phyloP scores from a whole-genome alignment of 257 asterid genomes.

The Nicotiana undulata region DNA sequence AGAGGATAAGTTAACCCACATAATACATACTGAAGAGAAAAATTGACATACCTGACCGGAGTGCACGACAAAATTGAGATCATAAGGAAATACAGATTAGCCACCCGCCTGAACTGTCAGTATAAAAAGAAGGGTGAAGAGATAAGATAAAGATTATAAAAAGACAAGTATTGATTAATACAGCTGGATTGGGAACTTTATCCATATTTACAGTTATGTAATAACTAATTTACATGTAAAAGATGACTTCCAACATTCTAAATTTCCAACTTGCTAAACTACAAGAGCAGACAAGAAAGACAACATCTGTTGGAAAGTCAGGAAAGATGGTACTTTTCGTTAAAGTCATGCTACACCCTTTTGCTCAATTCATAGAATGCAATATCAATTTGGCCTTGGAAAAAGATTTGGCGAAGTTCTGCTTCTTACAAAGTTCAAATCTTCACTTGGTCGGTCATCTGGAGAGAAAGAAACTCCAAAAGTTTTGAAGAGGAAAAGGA shows the following conservation, averaged over 20 bases:
- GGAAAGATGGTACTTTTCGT: too few relatives aligned
- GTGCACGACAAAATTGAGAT: slow-evolving; percentile 98
- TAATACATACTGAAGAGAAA: not conserved
- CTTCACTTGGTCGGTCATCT: too few relatives aligned
- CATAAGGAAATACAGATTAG: slow-evolving; percentile 97
- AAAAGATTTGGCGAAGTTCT: too few relatives aligned
- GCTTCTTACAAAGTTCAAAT: too few relatives aligned
- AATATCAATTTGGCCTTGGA: too few relatives aligned
- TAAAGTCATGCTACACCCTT: too few relatives aligned
- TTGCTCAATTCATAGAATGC: too few relatives aligned
- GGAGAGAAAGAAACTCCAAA: too few relatives aligned
- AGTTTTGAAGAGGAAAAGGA: too few relatives aligned
- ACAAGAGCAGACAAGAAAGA: too few relatives aligned
- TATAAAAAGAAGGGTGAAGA: slow-evolving; percentile 24
- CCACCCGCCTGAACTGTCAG: slow-evolving; percentile 99
- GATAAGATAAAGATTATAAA: slow-evolving; percentile 34
- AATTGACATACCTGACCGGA: slow-evolving; percentile 71
- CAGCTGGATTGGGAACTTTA: not conserved
- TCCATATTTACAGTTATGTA: not conserved
- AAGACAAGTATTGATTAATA: not conserved
- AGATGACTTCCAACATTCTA: not conserved
- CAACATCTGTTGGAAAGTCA: too few relatives aligned
- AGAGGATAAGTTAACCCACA: slow-evolving; percentile 1
- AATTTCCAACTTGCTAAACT: not conserved
- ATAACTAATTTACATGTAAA: not conserved